These are phyloP conservation scores for Epichloe scottii DNA, from an alignment of 2,329 filamentous ascomycete genomes.

Conservation along the genomic window DNA sequence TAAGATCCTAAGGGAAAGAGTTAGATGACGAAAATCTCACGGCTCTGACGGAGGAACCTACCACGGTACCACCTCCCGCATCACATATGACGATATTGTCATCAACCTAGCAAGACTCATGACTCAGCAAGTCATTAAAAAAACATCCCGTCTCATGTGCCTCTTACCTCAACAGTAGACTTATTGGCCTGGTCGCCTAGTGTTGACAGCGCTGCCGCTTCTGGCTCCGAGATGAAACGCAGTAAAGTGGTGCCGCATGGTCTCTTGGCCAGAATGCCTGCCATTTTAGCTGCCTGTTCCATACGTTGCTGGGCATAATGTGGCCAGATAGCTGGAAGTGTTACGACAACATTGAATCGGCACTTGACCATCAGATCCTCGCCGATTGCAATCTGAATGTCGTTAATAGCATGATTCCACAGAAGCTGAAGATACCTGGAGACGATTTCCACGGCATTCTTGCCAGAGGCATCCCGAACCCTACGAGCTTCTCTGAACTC, in stretches of 20 bases:
- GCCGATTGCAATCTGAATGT: slow-evolving; percentile 16
- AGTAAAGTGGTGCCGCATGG: slow-evolving; percentile 18
- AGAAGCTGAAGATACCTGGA: slow-evolving; percentile 19
- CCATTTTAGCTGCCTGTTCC: slow-evolving; percentile 19
- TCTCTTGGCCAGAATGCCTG: slow-evolving; percentile 23
- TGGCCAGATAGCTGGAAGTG: slow-evolving; percentile 34
- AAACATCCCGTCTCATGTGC: no score
- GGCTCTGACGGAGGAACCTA: slow-evolving; percentile 7
- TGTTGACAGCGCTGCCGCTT: slow-evolving; percentile 30
- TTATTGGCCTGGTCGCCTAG: slow-evolving; percentile 17
- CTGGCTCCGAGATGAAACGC: slow-evolving; percentile 28
- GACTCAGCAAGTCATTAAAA: background rate
- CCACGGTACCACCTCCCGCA: slow-evolving; percentile 25
- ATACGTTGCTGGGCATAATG: slow-evolving; percentile 24
- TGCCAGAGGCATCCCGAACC: slow-evolving; percentile 4
- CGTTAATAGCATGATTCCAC: slow-evolving; percentile 18
- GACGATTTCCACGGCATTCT: slow-evolving; percentile 17
- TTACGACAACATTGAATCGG: slow-evolving; percentile 26
- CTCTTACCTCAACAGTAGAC: slow-evolving; percentile 11
- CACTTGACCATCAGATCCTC: slow-evolving; percentile 10
- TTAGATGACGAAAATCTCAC: background rate
- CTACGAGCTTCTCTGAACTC: slow-evolving; percentile 11
- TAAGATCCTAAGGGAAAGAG: slow-evolving; percentile 22
- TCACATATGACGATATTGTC: slow-evolving; percentile 21
- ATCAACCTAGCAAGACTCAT: slow-evolving; percentile 5